Evolutionary conservation across 495 filamentous ascomycete genomes (phyloP).

Genomic region (Articulospora tetracladia): DNA sequence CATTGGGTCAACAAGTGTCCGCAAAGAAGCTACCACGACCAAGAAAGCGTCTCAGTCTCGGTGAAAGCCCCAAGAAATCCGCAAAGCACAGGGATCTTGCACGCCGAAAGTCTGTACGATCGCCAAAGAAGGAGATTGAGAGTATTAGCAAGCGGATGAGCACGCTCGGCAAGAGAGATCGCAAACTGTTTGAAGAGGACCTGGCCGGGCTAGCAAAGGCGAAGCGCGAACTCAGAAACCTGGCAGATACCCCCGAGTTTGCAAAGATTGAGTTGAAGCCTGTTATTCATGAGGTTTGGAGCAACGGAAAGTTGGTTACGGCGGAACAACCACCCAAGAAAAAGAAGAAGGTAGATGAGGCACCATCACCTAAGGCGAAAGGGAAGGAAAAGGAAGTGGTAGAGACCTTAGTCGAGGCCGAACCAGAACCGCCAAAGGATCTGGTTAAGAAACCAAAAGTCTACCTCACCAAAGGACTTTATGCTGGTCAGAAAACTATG

Average conservation of each 20-base stretch:
- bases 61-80: slow-evolving; percentile 13
- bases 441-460: slow-evolving; percentile 52
- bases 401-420: neutral
- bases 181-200: slow-evolving; percentile 39
- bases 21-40: slow-evolving; percentile 18
- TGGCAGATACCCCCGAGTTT: slow-evolving; percentile 52
- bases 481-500: slow-evolving; percentile 71
- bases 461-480: slow-evolving; percentile 81
- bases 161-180: slow-evolving; percentile 38
- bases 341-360: slow-evolving; percentile 31
- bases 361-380: slow-evolving; percentile 27
- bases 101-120: slow-evolving; percentile 35
- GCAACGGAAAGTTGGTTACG: slow-evolving; percentile 45
- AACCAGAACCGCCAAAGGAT: slow-evolving; percentile 31
- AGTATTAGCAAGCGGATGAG: slow-evolving; percentile 41
- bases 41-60: slow-evolving; percentile 15
- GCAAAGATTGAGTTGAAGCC: slow-evolving; percentile 47
- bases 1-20: slow-evolving; percentile 18
- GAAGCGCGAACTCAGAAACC: slow-evolving; percentile 36
- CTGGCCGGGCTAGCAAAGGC: slow-evolving; percentile 14
- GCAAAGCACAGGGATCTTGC: slow-evolving; percentile 7
- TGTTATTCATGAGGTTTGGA: slow-evolving; percentile 45
- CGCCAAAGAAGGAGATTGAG: slow-evolving; percentile 41
- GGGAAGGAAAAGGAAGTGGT: slow-evolving; percentile 33
- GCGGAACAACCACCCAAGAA: slow-evolving; percentile 39